Conservation (phyloP, 2,329 filamentous ascomycete species). For the Sordariomycetes sp. region DNA sequence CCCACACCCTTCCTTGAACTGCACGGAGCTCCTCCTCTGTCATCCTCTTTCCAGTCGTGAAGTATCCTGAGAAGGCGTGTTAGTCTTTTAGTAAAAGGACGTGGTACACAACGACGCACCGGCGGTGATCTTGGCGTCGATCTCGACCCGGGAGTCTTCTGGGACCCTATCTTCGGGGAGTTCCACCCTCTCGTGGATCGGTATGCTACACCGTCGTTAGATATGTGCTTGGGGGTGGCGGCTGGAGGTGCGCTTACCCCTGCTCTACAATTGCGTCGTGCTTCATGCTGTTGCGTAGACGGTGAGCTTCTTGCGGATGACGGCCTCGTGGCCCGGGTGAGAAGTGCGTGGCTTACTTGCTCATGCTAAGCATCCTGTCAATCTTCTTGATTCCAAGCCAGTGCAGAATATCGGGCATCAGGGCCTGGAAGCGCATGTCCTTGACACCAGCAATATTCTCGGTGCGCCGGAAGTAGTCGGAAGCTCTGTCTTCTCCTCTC, state of each 20-base stretch:
- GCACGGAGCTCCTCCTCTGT: slow-evolving; percentile 75
- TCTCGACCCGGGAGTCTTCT: slow-evolving; percentile 91
- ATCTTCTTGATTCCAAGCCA: slow-evolving; percentile 99
- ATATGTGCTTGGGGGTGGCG: slow-evolving; percentile 7
- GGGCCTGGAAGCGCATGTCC: slow-evolving; percentile 92
- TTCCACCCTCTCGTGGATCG: slow-evolving; percentile 81
- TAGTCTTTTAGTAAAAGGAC: not conserved
- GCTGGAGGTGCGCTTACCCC: slow-evolving; percentile 39
- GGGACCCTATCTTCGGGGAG: slow-evolving; percentile 92
- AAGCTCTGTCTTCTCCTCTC: slow-evolving; percentile 67
- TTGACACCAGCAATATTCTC: slow-evolving; percentile 97
- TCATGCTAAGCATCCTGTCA: slow-evolving; percentile 97
- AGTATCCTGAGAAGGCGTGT: slow-evolving; percentile 40
- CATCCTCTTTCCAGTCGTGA: slow-evolving; percentile 84
- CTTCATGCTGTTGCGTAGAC: slow-evolving; percentile 56
- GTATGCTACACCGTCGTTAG: slow-evolving; percentile 43
- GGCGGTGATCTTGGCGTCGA: slow-evolving; percentile 95
- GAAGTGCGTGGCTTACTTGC: slow-evolving; percentile 53
- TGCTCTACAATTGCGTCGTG: slow-evolving; percentile 80
- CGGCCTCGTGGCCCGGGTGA: not conserved
- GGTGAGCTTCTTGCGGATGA: not conserved
- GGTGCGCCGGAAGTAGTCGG: slow-evolving; percentile 93
- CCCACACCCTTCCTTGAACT: slow-evolving; percentile 86
- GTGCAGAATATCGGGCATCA: slow-evolving; percentile 96
- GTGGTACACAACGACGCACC: slow-evolving; percentile 41